Evolutionary conservation across 2,329 filamentous ascomycete species (phyloP), one percentile per base, ranked within the genome.

Genomic region (Cercospora brassicicola): DNA sequence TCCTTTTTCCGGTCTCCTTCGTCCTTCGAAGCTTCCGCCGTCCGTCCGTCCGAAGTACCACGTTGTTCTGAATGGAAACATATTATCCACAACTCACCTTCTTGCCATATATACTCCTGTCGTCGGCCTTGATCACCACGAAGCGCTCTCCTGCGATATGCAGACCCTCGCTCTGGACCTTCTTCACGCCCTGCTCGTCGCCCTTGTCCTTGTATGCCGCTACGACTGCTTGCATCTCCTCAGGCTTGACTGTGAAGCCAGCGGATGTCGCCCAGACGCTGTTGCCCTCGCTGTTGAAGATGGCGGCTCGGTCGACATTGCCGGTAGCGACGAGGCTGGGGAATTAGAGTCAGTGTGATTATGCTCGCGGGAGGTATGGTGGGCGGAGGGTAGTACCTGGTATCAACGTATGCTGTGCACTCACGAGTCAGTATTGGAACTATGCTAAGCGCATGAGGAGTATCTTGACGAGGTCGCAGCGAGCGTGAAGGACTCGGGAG

Each of bases 231-330:
- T 84, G 79, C 79, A 88, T 85, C 76, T 89, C 87, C 15, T 82
- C 77, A 4, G 85, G 83, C 20, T 82, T 80, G 90, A 97, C 93
- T 79, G 85, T 83, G 84, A 97, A 96, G 74, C 85, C 87, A 64
- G 86, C 23, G 30, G 89, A 89, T 51, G 84, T 79, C 69, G 93
- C 93, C 92, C 93, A 96, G 75, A 88, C 86, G 79, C 90, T 93
- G 82, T 91, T 91, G 76, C 93, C 92, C 74, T 91, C 91, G 72
- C 82, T 83, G 81, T 91, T 93, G 85, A 95, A 89, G 80, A 97
- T 93, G 78, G 91, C 91, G 76, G 87, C 93, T 84, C 93, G 90
- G 84, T 95, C 90, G 78, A 96, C 82, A 79, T 94, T 90, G 77
- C 89, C 89, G 76, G 86, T 89, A 83, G 86, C 90, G 78, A 96